A percentile compares a stretch with the other conserved stretches of the same genome.
Evolutionary conservation across 371 early-diverging fungal genomes (phyloP).

Genomic region (Mucor plumbeus): DNA sequence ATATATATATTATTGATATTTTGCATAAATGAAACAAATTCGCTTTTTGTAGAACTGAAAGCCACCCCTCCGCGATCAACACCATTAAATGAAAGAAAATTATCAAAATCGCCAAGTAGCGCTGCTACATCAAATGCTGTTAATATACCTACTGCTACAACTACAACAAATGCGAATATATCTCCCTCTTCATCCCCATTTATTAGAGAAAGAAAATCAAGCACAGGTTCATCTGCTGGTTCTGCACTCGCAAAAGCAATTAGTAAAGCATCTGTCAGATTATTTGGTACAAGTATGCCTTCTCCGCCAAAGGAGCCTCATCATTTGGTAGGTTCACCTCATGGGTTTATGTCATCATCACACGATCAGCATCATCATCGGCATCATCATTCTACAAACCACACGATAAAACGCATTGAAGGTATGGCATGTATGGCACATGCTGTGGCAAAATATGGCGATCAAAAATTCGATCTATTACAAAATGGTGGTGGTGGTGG

Average conservation of each 20-base stretch:
- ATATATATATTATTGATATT: too few species aligned
- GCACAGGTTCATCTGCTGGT: conserved; percentile 41
- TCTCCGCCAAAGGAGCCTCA: conserved; percentile 43
- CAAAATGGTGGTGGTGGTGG: conserved; percentile 6
- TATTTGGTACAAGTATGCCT: conserved; percentile 64
- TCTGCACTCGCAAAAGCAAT: conserved; percentile 67
- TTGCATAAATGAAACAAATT: neutral
- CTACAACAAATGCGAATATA: neutral
- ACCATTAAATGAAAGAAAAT: neutral
- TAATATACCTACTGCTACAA: conserved; percentile 26
- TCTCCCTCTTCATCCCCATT: conserved; percentile 48
- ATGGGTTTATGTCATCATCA: conserved; percentile 33
- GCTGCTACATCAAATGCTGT: conserved; percentile 23
- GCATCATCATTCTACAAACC: neutral
- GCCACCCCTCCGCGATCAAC: conserved; percentile 1
- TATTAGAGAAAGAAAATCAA: conserved; percentile 48
- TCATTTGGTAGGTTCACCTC: conserved; percentile 37
- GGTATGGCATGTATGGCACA: conserved; percentile 67
- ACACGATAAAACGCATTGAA: conserved; percentile 58
- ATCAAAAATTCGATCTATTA: conserved; percentile 57
- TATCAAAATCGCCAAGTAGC: conserved; percentile 4
- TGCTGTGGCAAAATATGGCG: conserved; percentile 67
- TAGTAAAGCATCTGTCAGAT: conserved; percentile 60
- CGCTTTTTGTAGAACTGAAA: neutral
- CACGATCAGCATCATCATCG: conserved; percentile 19